phyloP scores from a whole-genome alignment of 306 rosid species.

The Morella rubra region DNA sequence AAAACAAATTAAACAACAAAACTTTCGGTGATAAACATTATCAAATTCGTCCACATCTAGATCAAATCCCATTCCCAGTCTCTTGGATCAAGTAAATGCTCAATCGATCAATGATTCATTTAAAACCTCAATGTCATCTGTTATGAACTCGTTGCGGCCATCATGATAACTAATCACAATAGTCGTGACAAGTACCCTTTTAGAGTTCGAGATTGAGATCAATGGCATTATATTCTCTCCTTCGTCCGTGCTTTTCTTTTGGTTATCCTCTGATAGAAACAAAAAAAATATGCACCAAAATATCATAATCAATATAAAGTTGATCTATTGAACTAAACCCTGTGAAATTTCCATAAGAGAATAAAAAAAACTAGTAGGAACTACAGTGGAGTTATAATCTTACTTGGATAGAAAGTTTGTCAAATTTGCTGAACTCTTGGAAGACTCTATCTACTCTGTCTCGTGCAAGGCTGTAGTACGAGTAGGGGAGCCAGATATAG shows the following conservation, averaged over 20 bases:
- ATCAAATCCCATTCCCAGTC: no score
- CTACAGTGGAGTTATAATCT: slow-evolving; percentile 17
- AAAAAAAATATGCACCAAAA: neutral
- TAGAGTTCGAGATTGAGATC: slow-evolving; percentile 59
- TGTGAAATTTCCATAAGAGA: neutral
- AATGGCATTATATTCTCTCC: slow-evolving; percentile 33
- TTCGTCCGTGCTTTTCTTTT: slow-evolving; percentile 32
- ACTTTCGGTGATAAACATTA: neutral
- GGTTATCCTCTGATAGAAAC: neutral
- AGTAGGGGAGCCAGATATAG: slow-evolving; percentile 25
- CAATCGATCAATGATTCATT: no score
- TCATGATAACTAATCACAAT: no score
- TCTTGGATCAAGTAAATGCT: neutral
- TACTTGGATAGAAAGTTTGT: slow-evolving; percentile 35
- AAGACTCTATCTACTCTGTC: slow-evolving; percentile 21
- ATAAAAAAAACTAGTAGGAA: neutral
- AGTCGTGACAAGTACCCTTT: neutral
- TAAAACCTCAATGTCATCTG: neutral
- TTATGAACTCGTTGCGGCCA: neutral
- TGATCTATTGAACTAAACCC: neutral
- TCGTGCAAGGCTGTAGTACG: slow-evolving; percentile 40
- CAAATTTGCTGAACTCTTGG: slow-evolving; percentile 26
- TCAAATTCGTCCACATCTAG: neutral
- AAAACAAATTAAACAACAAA: neutral
- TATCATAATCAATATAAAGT: neutral